Base-by-base conservation (phyloP, 2,329 filamentous ascomycete genomes). In the Delphinella strobiligena region DNA sequence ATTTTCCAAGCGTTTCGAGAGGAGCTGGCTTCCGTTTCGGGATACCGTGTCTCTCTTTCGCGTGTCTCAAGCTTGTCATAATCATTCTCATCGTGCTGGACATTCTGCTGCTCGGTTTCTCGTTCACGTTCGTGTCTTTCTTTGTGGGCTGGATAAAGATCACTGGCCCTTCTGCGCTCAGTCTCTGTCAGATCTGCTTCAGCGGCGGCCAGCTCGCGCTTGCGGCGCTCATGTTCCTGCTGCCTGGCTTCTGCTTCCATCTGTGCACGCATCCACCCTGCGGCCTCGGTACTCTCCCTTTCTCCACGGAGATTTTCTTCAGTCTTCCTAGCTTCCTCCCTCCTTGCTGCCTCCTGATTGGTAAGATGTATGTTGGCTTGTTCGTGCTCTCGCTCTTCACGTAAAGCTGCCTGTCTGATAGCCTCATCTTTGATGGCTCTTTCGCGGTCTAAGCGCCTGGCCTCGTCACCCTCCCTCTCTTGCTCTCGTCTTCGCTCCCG, bases 401-500 rank as follows among this genome's bases (percentile, higher is more conserved):
- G 42, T 40, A 52, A 45, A 34, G 40, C 34, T 5, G 48, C 45
- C 14, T 42, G 44, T n/a, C 55, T 48, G 19, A 50, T 49, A 8
- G 56, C 55, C 37, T 58, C 56, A 38, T 58, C 54, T 43, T 58
- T 56, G 29, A 57, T 41, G 14, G 54, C 56, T 34, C 54, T 47
- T 5, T 52, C 52, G 9, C 55, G 51, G 41, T 60, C 56, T 9
- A 41, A 33, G 24, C 38, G 39, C n/a, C 17, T 39, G 19, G 51
- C 46, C 32, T 55, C 50, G 18, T 52, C 49, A 24, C 52, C 49
- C 27, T 47, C 43, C 41, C 31, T 43, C 41, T 46, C 47, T 47
- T 61, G 48, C 34, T 61, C 52, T 41, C 53, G 58, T 4, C 51
- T 52, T 14, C 49, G 53, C 36, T 61, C 58, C 19, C 57, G 58